phyloP scores from a whole-genome alignment of 768 basidiomycete genomes.

The Agaricus blazei region DNA sequence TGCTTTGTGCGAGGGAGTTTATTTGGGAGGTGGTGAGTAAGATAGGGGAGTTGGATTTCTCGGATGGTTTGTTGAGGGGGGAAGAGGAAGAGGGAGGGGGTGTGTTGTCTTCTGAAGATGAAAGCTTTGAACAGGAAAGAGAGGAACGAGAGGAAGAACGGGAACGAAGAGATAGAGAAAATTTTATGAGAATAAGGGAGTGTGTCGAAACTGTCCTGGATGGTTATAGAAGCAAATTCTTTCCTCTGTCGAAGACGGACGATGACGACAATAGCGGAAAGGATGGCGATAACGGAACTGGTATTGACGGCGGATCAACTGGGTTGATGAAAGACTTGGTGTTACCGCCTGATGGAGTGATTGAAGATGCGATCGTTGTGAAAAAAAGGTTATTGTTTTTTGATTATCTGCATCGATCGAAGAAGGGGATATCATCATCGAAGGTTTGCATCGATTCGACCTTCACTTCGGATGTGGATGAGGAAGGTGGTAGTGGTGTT shows the following conservation, averaged over 20 bases:
- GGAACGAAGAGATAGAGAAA: not conserved
- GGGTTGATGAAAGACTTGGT: not conserved
- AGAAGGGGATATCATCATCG: no score
- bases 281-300: no score
- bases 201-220: not conserved
- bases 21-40: not conserved
- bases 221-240: not conserved
- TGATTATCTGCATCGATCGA: not conserved
- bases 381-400: not conserved
- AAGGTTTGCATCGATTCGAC: no score
- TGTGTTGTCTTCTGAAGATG: not conserved
- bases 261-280: not conserved
- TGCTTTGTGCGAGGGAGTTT: not conserved
- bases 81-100: no score
- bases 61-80: no score
- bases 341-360: not conserved
- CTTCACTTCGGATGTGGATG: not conserved
- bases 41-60: not conserved
- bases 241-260: not conserved
- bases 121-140: not conserved
- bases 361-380: constrained; percentile 2
- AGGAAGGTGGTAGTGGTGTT: not conserved
- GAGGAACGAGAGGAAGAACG: not conserved
- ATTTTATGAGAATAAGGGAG: not conserved
- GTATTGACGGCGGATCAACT: no score